Conservation (phyloP, 495 filamentous ascomycete genomes). For the Tuber magnatum region DNA sequence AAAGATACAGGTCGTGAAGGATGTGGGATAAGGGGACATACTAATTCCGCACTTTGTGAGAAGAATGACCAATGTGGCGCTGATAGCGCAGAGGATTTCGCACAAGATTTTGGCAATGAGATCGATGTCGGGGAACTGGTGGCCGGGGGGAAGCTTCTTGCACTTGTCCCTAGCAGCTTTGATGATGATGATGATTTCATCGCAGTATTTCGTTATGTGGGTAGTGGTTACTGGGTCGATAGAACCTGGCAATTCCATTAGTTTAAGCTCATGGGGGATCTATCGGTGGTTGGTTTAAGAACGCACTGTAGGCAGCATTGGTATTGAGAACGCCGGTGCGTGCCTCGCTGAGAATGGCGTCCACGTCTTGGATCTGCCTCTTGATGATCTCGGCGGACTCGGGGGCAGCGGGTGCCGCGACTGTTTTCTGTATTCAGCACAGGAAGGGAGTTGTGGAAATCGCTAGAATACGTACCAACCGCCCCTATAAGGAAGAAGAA, state of each 20-base stretch:
- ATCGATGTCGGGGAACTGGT: not conserved
- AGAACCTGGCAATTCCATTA: not conserved
- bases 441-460: not conserved
- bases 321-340: not conserved
- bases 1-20: not conserved
- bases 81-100: not conserved
- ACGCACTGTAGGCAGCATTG: not conserved
- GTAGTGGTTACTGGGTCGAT: not conserved
- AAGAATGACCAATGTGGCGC: not conserved
- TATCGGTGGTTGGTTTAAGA: not conserved
- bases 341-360: not conserved
- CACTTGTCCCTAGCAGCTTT: not conserved
- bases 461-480: not conserved
- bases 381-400: not conserved
- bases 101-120: not conserved
- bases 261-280: not conserved
- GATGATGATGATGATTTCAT: not conserved
- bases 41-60: not conserved
- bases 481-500: not conserved
- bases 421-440: not conserved
- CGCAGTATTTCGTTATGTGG: not conserved
- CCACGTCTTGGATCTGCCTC: not conserved
- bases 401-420: not conserved
- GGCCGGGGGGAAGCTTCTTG: not conserved
- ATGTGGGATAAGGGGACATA: not conserved